Base-by-base conservation (phyloP, 108 stramenopile genomes). In the Cyclotella baltica region DNA sequence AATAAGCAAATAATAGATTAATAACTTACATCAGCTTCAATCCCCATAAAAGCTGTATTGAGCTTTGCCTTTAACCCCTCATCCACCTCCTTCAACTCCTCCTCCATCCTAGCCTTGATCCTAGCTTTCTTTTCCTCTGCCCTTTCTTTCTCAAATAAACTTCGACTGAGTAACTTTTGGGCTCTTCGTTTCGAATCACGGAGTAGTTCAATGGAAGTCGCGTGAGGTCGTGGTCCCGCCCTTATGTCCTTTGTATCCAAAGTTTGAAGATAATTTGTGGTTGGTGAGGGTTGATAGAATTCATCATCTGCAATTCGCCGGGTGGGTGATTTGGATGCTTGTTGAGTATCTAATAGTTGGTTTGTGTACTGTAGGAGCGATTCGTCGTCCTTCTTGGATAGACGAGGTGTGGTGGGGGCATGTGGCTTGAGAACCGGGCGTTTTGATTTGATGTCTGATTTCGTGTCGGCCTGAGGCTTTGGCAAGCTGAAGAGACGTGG, bases 91-190 rank as follows among this genome's bases (percentile, higher is more conserved):
- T 23, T 23, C 22, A 65, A 28, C 20, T 65, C 37, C 22, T n/a
- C 40, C 43, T 65, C 40, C 38, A 65, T 40, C 43, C 34, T 40
- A 1, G 64, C 64, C 38, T 23, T 65, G n/a, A 46, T 65, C 34
- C 22, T 38, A 4, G 64, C 64, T 22, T 65, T 64, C 37, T 64
- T 65, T 25, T 65, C 40, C 46, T 65, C 40, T 20, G 38, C 64
- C 43, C 23, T 65, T 65, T 65, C 27, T 25, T 43, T 65, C 25
- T 65, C 64, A 22, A 65, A 65, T 19, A 46, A 22, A 65, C 18
- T 19, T 13, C 23, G 3, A 46, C 64, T 65, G 16, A 65, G 0
- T 40, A 36, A 4, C 27, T 65, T 65, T 25, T 46, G 19, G 0
- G 43, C 38, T 46, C 64, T 10, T 23, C n/a, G 36, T 20, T 22